Percentiles rank a stretch among this genome's conserved stretches.
Evolutionary conservation across 2,329 filamentous ascomycete species (phyloP).

Genomic region (Pseudogymnoascus sp.): DNA sequence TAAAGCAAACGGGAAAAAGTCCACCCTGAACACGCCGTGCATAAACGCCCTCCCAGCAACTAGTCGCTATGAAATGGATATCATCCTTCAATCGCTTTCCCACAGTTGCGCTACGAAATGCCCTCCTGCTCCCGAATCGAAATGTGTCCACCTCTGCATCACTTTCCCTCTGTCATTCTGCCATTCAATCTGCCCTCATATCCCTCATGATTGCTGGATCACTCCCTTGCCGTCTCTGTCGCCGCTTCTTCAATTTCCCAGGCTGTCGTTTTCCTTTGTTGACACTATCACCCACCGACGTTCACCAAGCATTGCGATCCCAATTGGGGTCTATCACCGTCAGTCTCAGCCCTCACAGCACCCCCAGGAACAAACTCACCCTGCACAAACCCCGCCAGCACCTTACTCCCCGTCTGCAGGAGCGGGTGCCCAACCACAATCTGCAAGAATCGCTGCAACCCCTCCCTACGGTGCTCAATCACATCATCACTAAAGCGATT

Average conservation of each 20-base stretch:
- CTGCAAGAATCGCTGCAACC: slow-evolving; percentile 90
- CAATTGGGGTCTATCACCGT: slow-evolving; percentile 63
- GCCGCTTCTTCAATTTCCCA: slow-evolving; percentile 38
- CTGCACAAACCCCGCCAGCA: slow-evolving; percentile 92
- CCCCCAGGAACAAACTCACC: slow-evolving; percentile 45
- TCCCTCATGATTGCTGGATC: background rate
- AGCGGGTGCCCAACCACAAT: slow-evolving; percentile 96
- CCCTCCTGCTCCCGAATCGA: background rate
- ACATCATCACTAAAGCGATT: slow-evolving; percentile 98
- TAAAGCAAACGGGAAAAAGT: background rate
- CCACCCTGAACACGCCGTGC: background rate
- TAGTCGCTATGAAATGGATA: slow-evolving; percentile 5
- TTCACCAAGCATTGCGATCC: slow-evolving; percentile 84
- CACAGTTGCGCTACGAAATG: slow-evolving; percentile 3
- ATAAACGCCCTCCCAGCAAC: slow-evolving; percentile 5
- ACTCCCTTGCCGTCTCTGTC: slow-evolving; percentile 9
- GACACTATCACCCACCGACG: background rate
- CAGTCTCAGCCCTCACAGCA: background rate
- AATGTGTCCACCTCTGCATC: background rate
- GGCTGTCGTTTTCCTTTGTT: slow-evolving; percentile 26
- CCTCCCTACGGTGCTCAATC: slow-evolving; percentile 87
- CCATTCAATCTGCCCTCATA: background rate
- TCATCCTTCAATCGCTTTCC: slow-evolving; percentile 6
- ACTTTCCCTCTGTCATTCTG: background rate
- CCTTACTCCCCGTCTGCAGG: slow-evolving; percentile 94